Percentiles rank a stretch among this genome's conserved stretches.
Conservation (phyloP, 2,329 filamentous ascomycete species). For the Arthrobotrys musiformis region DNA sequence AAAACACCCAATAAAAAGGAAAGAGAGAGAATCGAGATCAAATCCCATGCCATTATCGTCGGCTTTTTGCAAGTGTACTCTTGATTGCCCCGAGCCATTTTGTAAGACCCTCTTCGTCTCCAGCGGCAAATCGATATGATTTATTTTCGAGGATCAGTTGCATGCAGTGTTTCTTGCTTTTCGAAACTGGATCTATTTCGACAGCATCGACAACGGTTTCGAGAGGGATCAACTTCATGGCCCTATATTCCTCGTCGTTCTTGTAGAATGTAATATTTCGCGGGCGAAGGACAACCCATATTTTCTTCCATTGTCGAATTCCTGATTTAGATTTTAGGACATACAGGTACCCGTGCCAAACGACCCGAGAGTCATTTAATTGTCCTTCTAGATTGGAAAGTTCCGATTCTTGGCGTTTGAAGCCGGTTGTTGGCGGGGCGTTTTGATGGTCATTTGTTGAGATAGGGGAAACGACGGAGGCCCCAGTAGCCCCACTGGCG, state of each 20-base stretch:
- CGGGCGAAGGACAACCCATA: conserved; percentile 90
- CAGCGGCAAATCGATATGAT: conserved; percentile 78
- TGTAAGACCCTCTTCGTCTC: conserved; percentile 82
- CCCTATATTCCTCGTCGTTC: conserved; percentile 87
- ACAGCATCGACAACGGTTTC: conserved; percentile 85
- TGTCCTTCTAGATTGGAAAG: conserved; percentile 59
- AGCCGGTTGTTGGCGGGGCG: conserved; percentile 48
- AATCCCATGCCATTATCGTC: conserved; percentile 21
- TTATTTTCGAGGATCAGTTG: conserved; percentile 95
- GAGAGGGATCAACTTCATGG: conserved; percentile 82
- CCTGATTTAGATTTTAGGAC: conserved; percentile 84
- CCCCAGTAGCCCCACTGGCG: conserved; percentile 40
- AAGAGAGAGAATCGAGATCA: not conserved
- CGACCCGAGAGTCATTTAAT: conserved; percentile 76
- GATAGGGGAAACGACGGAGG: conserved; percentile 51
- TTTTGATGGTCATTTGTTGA: conserved; percentile 36
- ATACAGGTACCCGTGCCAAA: conserved; percentile 91
- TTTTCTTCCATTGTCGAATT: conserved; percentile 91
- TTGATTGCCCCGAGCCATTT: conserved; percentile 91
- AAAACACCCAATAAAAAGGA: conserved; percentile 4
- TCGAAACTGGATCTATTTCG: conserved; percentile 87
- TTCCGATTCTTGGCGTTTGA: conserved; percentile 59
- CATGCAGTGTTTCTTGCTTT: conserved; percentile 84
- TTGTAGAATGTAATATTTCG: conserved; percentile 91
- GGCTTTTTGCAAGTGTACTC: conserved; percentile 75